Percentiles rank a stretch among this genome's conserved stretches.
These are phyloP conservation scores for Dichotomopilus funicola DNA, from an alignment of 2,329 filamentous ascomycete species.

Conservation along the genomic window DNA sequence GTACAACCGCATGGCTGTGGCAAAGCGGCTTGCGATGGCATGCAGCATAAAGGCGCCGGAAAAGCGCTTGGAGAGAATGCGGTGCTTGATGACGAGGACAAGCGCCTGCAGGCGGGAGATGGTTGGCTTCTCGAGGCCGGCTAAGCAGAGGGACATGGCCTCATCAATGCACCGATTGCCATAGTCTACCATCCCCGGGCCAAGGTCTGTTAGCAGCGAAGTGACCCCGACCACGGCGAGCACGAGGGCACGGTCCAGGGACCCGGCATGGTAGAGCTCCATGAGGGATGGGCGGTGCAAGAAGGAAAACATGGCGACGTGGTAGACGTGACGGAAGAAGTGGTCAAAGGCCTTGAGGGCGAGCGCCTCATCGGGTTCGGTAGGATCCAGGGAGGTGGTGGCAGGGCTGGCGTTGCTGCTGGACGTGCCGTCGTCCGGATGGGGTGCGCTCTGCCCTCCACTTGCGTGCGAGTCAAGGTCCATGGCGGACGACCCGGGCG, in stretches of 20 bases:
- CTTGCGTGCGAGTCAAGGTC: slow-evolving; percentile 17
- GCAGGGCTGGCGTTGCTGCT: slow-evolving; percentile 20
- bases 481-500: slow-evolving; percentile 24
- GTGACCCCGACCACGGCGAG: slow-evolving; percentile 51
- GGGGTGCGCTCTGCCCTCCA: slow-evolving; percentile 15
- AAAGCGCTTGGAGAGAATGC: slow-evolving; percentile 39
- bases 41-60: slow-evolving; percentile 44
- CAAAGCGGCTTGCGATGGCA: slow-evolving; percentile 40
- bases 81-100: slow-evolving; percentile 42
- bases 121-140: slow-evolving; percentile 48
- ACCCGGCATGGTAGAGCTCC: slow-evolving; percentile 51
- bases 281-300: slow-evolving; percentile 53
- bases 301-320: slow-evolving; percentile 53
- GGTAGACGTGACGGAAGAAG: slow-evolving; percentile 54
- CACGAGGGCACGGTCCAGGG: slow-evolving; percentile 48
- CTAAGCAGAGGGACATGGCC: slow-evolving; percentile 46
- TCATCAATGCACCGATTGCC: slow-evolving; percentile 49
- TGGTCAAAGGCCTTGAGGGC: slow-evolving; percentile 48
- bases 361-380: slow-evolving; percentile 42
- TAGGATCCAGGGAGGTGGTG: slow-evolving; percentile 23
- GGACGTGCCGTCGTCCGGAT: slow-evolving; percentile 23
- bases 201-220: slow-evolving; percentile 49
- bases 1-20: slow-evolving; percentile 44
- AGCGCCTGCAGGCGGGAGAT: slow-evolving; percentile 48
- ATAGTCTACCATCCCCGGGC: slow-evolving; percentile 45